These are phyloP conservation scores for Populus hybrid DNA, from an alignment of 441 rosid species.

Conservation along the genomic window DNA sequence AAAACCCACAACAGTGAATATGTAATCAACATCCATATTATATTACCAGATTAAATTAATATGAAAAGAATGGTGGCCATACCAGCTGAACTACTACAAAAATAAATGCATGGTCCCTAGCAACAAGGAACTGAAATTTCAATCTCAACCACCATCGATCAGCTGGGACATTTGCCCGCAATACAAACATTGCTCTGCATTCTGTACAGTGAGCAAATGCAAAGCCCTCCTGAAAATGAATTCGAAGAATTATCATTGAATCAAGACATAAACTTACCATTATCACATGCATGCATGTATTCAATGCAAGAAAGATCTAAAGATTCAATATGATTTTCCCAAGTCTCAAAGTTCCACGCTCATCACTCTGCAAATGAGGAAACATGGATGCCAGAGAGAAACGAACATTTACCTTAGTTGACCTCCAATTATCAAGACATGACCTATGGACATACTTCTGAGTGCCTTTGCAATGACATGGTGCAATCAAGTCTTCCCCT, in stretches of 20 bases:
- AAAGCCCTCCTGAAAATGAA: constrained; percentile 84
- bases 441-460: constrained; percentile 96
- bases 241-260: neutral
- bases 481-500: constrained; percentile 97
- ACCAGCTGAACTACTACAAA: constrained; percentile 97
- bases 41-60: neutral
- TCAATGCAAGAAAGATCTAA: neutral
- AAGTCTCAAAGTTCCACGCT: neutral
- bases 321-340: neutral
- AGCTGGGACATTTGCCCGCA: constrained; percentile 93
- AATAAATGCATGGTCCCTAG: constrained; percentile 91
- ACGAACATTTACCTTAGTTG: constrained; percentile 74
- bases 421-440: constrained; percentile 97
- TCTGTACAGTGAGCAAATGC: constrained; percentile 99
- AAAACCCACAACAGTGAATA: neutral
- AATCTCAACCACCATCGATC: constrained; percentile 99
- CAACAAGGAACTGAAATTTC: constrained; percentile 97
- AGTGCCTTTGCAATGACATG: constrained; percentile 98
- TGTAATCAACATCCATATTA: constrained; percentile 10
- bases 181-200: constrained; percentile 87
- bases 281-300: neutral
- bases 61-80: constrained; percentile 20
- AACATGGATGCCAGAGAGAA: constrained; percentile 13
- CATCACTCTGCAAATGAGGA: constrained; percentile 12
- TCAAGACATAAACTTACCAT: neutral